Percentiles rank a stretch among this genome's conserved stretches.
phyloP scores from a whole-genome alignment of 2,329 filamentous ascomycete species.

The Tolypocladium inflatum region DNA sequence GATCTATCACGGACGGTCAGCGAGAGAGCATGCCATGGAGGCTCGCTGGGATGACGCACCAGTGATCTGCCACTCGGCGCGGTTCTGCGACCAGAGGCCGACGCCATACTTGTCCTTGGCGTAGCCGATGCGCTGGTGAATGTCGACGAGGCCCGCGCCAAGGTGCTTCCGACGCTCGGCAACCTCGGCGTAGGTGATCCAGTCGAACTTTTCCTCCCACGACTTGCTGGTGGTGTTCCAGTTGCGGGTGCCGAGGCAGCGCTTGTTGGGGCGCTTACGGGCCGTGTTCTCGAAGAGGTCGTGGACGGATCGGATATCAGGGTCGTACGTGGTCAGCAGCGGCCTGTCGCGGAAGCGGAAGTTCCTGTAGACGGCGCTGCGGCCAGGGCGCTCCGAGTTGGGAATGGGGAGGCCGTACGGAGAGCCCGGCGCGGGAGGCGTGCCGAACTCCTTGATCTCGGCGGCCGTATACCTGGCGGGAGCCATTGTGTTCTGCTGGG shows the following conservation, averaged over 20 bases:
- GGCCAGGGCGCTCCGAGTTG: constrained; percentile 62
- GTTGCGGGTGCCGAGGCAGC: constrained; percentile 70
- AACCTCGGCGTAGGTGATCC: constrained; percentile 76
- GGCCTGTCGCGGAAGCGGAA: constrained; percentile 65
- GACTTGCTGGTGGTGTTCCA: constrained; percentile 68
- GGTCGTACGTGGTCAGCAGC: constrained; percentile 63
- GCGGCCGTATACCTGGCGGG: constrained; percentile 23
- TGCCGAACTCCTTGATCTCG: constrained; percentile 42
- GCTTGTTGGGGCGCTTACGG: constrained; percentile 53
- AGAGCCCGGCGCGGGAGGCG: constrained; percentile 60
- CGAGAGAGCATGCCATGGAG: neutral
- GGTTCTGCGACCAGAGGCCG: constrained; percentile 80
- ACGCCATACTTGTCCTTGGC: constrained; percentile 55
- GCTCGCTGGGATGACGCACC: constrained; percentile 31
- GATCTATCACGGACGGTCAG: constrained; percentile 42
- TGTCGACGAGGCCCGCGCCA: constrained; percentile 73
- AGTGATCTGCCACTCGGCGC: constrained; percentile 79
- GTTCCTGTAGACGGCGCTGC: constrained; percentile 73
- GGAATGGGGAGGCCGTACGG: constrained; percentile 74
- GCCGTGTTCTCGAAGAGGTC: constrained; percentile 69
- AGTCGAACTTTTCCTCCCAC: constrained; percentile 67
- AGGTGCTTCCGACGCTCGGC: constrained; percentile 72
- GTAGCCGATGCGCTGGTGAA: constrained; percentile 66
- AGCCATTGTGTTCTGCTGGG: constrained; percentile 16
- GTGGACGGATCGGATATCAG: constrained; percentile 61